Conservation (phyloP, 2,329 filamentous ascomycete genomes). For the Phyllosticta ampelicida region DNA sequence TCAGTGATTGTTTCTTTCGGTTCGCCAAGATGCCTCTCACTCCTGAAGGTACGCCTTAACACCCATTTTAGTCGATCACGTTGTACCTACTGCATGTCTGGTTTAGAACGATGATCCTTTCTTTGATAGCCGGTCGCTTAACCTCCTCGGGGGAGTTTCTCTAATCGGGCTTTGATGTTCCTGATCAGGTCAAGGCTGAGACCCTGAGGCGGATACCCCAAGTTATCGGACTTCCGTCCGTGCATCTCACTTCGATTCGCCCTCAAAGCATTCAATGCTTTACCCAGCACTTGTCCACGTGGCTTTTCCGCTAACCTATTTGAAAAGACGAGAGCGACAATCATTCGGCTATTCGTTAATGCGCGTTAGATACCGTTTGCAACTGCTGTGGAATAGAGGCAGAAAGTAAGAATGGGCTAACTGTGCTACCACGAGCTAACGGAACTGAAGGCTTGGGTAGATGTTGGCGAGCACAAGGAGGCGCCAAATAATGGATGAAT, state of each 20-base stretch:
- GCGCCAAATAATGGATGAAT: not conserved
- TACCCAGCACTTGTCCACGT: not conserved
- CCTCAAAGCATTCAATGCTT: not conserved
- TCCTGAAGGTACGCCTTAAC: no score
- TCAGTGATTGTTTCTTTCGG: not conserved
- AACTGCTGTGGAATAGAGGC: not conserved
- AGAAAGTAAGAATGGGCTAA: not conserved
- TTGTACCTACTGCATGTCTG: not conserved
- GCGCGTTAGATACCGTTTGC: no score
- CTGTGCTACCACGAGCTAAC: not conserved
- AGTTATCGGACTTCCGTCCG: not conserved
- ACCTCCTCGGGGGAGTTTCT: not conserved
- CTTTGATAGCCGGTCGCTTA: not conserved
- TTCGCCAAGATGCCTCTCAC: not conserved
- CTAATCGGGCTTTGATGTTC: not conserved
- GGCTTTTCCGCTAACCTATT: not conserved
- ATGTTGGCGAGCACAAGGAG: not conserved
- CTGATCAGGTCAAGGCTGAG: not conserved
- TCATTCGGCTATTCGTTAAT: no score
- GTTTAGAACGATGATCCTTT: not conserved
- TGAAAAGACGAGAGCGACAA: not conserved
- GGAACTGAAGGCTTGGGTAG: not conserved
- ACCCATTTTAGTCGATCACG: no score
- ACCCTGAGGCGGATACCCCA: not conserved
- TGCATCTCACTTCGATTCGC: not conserved